Base-by-base conservation (phyloP, 140 eudicot genomes). In the Anethum foeniculum region DNA sequence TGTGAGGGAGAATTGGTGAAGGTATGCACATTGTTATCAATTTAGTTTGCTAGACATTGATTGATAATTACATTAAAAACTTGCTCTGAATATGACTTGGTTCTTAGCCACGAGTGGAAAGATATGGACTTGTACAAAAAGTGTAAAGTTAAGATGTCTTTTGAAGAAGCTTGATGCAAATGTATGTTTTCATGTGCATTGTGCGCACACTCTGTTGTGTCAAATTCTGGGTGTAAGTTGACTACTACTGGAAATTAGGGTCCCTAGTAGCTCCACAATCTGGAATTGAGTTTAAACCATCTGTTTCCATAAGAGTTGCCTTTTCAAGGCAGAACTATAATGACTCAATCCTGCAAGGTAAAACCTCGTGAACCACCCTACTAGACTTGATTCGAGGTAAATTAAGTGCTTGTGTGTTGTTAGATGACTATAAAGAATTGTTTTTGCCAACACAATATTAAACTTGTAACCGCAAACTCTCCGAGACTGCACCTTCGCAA, bases 1-100 rank as follows among this genome's bases (percentile, higher is more conserved):
- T 93, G 98, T 85, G 96, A 93, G 83, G 96, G 91, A 10, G 98
- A 91, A 86, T 91, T 91, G 67, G 88, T 93, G 60, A 93, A 93
- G 98, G 98, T 93, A 83, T 51, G 88, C 54, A 23, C n/a, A 68
- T 83, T 60, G 54, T 23, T 16, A 44, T 64, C 11, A 19, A 2
- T 49, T 44, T 34, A 18, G 28, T 21, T 71, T 8, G 16, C 51
- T 72, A 18, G 19, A 72, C 76, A 7, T 71, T 36, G 14, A 19
- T 71, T 69, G 1, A 38, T 14, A 36, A 1, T 72, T 41, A 72
- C 49, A 44, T 21, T 10, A 44, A 0, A 72, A 25, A 38, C 8
- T 19, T 72, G 32, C 46, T 23, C 62, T 41, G 32, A 49, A 65
- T 62, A 36, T 72, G 25, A n/a, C 2, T 19, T 41, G 10, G 34